Conservation (phyloP, 441 rosid genomes). For the Erysimum cheiri region DNA sequence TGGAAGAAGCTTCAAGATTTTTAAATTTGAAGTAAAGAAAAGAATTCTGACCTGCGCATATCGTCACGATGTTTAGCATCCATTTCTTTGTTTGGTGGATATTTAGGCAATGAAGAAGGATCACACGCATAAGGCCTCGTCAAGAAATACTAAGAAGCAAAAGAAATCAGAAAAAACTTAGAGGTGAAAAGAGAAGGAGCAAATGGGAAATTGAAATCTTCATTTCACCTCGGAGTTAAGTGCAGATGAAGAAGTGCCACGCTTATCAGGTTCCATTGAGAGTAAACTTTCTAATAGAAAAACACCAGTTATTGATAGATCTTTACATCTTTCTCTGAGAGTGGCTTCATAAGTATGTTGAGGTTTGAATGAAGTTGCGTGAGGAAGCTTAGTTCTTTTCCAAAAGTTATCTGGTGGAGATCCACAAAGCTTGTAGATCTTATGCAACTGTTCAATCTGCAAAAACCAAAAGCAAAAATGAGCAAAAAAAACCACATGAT, state of each 20-base stretch:
- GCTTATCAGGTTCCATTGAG: conserved; percentile 76
- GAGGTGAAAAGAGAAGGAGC: neutral
- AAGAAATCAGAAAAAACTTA: neutral
- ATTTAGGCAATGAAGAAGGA: conserved; percentile 89
- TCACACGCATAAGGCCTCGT: conserved; percentile 79
- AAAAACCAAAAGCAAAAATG: conserved; percentile 2
- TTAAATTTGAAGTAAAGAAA: neutral
- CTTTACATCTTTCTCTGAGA: conserved; percentile 71
- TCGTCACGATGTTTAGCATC: conserved; percentile 86
- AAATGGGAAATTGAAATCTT: neutral
- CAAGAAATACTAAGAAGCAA: conserved; percentile 64
- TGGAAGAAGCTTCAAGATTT: neutral
- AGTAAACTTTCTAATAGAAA: conserved; percentile 71
- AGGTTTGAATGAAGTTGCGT: conserved; percentile 70
- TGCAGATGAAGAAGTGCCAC: conserved; percentile 89
- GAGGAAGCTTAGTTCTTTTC: conserved; percentile 69
- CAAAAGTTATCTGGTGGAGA: conserved; percentile 85
- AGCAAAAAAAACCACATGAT: neutral
- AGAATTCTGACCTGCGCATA: conserved; percentile 59
- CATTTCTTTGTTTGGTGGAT: conserved; percentile 91
- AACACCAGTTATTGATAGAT: conserved; percentile 54
- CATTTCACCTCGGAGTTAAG: conserved; percentile 66
- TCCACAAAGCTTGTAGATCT: conserved; percentile 90
- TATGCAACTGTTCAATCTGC: conserved; percentile 93
- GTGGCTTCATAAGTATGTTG: conserved; percentile 70